These are phyloP conservation scores for Cerioporus squamosus DNA, from an alignment of 1,284 basidiomycete species.

Conservation along the genomic window DNA sequence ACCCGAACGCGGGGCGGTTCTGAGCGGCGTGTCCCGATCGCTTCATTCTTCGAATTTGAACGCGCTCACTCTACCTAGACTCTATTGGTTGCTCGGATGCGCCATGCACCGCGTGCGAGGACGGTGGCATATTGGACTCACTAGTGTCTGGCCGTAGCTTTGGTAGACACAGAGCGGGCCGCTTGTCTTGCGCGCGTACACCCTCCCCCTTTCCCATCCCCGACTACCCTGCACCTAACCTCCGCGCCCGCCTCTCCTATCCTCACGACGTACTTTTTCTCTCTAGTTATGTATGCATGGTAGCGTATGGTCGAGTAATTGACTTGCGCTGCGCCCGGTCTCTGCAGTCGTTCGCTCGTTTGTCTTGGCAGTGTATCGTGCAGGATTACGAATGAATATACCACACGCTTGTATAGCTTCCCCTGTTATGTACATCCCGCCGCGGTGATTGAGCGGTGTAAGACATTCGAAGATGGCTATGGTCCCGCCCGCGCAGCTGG, in stretches of 20 bases:
- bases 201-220: background rate
- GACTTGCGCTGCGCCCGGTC: conserved; percentile 15
- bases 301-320: conserved; percentile 25
- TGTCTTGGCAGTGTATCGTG: conserved; percentile 23
- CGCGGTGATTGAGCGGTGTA: conserved; percentile 11
- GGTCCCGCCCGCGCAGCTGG: too few species aligned
- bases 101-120: background rate
- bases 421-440: background rate
- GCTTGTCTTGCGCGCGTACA: background rate
- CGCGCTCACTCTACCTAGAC: background rate
- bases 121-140: conserved; percentile 1
- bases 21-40: conserved; percentile 5
- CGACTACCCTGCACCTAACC: background rate
- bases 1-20: conserved; percentile 20
- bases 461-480: background rate
- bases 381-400: conserved; percentile 14
- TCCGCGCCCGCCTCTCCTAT: background rate
- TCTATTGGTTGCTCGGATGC: background rate
- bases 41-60: background rate
- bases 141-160: background rate
- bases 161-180: conserved; percentile 5
- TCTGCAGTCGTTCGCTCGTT: conserved; percentile 13
- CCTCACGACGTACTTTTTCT: too few species aligned
- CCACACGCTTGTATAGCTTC: conserved; percentile 16
- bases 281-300: conserved; percentile 1